Evolutionary conservation across 2,329 filamentous ascomycete genomes (phyloP).

Genomic region (Lasiodiplodia hormozganensis): DNA sequence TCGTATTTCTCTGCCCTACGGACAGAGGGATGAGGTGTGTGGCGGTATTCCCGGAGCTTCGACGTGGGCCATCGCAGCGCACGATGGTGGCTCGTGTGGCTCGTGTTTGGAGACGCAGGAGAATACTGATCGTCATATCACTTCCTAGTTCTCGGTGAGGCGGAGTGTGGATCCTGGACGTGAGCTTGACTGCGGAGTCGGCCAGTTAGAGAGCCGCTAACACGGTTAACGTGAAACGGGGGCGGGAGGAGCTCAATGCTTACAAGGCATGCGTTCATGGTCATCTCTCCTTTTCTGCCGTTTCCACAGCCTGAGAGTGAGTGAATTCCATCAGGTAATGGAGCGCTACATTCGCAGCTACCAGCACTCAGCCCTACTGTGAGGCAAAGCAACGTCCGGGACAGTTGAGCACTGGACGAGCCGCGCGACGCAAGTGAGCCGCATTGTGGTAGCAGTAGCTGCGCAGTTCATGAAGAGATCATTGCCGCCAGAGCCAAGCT

Average conservation of each 20-base stretch:
- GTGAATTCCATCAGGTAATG: neutral
- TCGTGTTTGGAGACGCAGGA: constrained; percentile 25
- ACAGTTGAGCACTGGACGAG: neutral
- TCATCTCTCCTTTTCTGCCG: neutral
- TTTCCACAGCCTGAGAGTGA: neutral
- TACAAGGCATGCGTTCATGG: neutral
- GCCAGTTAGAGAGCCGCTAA: neutral
- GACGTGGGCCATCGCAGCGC: constrained; percentile 6
- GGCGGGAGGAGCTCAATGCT: neutral
- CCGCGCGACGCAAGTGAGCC: neutral
- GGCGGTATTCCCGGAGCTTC: constrained; percentile 4
- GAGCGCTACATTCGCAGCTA: neutral
- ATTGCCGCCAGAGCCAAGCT: neutral
- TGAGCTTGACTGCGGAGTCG: neutral
- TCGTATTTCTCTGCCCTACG: constrained; percentile 26
- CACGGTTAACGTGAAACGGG: neutral
- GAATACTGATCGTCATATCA: constrained; percentile 11
- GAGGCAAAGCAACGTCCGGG: constrained; percentile 1
- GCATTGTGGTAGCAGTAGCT: neutral
- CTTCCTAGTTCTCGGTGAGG: neutral
- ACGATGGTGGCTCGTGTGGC: constrained; percentile 11
- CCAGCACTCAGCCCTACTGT: neutral
- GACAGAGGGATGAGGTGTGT: neutral
- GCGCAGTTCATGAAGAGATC: neutral
- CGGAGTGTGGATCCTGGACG: constrained; percentile 1